Base-by-base conservation (phyloP, 805 yeast genomes). In the Lipomyces yamanashiensis region DNA sequence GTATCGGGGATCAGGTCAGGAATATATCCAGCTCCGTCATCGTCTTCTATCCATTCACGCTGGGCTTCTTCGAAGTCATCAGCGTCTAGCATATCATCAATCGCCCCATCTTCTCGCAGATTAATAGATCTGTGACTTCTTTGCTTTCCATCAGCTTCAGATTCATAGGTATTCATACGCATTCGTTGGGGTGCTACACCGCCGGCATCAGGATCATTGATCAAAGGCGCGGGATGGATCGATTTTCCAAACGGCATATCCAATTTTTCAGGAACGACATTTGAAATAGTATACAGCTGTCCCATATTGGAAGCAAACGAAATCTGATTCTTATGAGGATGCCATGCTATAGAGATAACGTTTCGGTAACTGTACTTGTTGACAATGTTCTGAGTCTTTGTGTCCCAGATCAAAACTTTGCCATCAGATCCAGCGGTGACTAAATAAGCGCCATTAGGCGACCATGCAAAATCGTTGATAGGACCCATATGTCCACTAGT, bases 401-500 rank as follows among this genome's bases (percentile, higher is more conserved):
- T 74, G 67, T 87, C 83, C 87, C 90, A 87, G 5, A 92, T 72
- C 12, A 82, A 74, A 12, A 88, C 71, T 37, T 74, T 75, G 49
- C 83, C 82, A 58, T 81, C 84, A n/a, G 80, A 67, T 56, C 83
- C 85, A 15, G 84, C 79, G 7, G 86, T 80, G 0, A 92, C 93
- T 1, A 91, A 59, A 66, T 78, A 81, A 1, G 80, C 78, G 36
- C 89, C 89, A 68, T 83, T 80, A 12, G 89, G 86, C 19, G 89
- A 86, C 78, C 89, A 82, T 58, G 80, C 77, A 54, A 88, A 71
- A 56, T 84, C 87, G 7, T 83, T 79, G 13, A 86, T 74, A 7
- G 73, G 71, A 4, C 75, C 70, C 41, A 64, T 70, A 61, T 73
- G 74, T 2, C 73, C 74, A 7, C 60, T 49, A n/a, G 64, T 45